phyloP scores from a whole-genome alignment of 1,139 yeast species.

The Pneumocystis oryctolagi region DNA sequence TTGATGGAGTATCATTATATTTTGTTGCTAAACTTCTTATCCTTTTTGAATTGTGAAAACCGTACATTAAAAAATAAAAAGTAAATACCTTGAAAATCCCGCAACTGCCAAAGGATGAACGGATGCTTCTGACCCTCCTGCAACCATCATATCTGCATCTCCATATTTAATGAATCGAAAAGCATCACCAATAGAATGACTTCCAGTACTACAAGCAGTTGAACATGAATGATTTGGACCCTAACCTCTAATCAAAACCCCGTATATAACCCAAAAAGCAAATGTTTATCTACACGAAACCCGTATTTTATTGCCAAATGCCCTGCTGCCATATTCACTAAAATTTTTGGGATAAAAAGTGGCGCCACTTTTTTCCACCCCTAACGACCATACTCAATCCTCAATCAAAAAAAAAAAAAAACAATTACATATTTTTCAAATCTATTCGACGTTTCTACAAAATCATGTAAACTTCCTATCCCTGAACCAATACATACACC shows the following conservation, averaged over 20 bases:
- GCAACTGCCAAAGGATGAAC: slow-evolving; percentile 77
- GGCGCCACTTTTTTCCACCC: slow-evolving; percentile 53
- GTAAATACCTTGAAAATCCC: slow-evolving; percentile 48
- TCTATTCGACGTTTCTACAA: slow-evolving; percentile 43
- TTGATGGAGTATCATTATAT: slow-evolving; percentile 44
- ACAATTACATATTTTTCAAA: slow-evolving; percentile 25
- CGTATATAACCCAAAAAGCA: not conserved
- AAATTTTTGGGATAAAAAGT: slow-evolving; percentile 63
- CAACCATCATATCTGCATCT: slow-evolving; percentile 73
- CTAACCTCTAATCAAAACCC: slow-evolving; percentile 25
- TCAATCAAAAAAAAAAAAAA: not conserved
- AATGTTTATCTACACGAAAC: slow-evolving; percentile 4
- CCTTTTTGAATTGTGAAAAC: slow-evolving; percentile 24
- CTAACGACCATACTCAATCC: not conserved
- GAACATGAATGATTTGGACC: slow-evolving; percentile 86
- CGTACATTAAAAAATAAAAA: not conserved
- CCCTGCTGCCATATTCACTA: slow-evolving; percentile 92
- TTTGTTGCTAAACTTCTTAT: slow-evolving; percentile 65
- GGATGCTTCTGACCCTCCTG: slow-evolving; percentile 85
- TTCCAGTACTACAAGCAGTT: slow-evolving; percentile 96
- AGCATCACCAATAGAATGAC: slow-evolving; percentile 89
- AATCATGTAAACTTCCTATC: slow-evolving; percentile 74
- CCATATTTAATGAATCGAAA: slow-evolving; percentile 62
- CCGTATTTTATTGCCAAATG: slow-evolving; percentile 67
- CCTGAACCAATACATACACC: slow-evolving; percentile 92